Conservation (phyloP, 2,329 filamentous ascomycete genomes). For the Huntiella bhutanensis region DNA sequence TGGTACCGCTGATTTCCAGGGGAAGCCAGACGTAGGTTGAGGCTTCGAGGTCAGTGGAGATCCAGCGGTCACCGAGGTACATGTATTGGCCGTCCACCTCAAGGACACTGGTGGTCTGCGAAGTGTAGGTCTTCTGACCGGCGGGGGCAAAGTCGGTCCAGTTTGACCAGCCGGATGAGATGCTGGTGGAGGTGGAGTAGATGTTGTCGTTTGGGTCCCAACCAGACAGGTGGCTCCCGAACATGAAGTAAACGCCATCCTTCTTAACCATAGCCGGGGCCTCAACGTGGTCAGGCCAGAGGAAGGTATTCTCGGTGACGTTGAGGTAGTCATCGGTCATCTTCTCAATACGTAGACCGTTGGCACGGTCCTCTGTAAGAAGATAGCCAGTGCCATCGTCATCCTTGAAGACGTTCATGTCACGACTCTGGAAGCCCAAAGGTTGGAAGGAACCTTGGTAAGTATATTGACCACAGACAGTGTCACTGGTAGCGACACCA, state of each 20-base stretch:
- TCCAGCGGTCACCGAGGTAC: slow-evolving; percentile 52
- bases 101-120: slow-evolving; percentile 42
- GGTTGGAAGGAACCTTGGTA: slow-evolving; percentile 20
- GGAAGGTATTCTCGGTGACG: slow-evolving; percentile 28
- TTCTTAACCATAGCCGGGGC: slow-evolving; percentile 44
- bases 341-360: slow-evolving; percentile 37
- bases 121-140: slow-evolving; percentile 37
- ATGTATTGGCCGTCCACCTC: slow-evolving; percentile 25
- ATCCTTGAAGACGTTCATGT: slow-evolving; percentile 43
- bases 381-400: slow-evolving; percentile 42
- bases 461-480: slow-evolving; percentile 40
- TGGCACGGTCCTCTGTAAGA: slow-evolving; percentile 39
- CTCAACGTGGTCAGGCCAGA: slow-evolving; percentile 37
- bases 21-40: slow-evolving; percentile 50
- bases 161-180: slow-evolving; percentile 40
- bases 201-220: slow-evolving; percentile 47
- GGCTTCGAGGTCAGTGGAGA: slow-evolving; percentile 35
- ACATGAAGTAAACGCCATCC: slow-evolving; percentile 43
- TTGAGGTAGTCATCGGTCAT: slow-evolving; percentile 38
- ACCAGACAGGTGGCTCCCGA: slow-evolving; percentile 37
- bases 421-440: slow-evolving; percentile 25
- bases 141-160: slow-evolving; percentile 39
- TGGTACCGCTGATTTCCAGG: slow-evolving; percentile 29
- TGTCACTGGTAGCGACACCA: slow-evolving; percentile 40
- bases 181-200: slow-evolving; percentile 37